Conservation (phyloP, 73 alveolate species). For the Tetrahymena borealis region DNA sequence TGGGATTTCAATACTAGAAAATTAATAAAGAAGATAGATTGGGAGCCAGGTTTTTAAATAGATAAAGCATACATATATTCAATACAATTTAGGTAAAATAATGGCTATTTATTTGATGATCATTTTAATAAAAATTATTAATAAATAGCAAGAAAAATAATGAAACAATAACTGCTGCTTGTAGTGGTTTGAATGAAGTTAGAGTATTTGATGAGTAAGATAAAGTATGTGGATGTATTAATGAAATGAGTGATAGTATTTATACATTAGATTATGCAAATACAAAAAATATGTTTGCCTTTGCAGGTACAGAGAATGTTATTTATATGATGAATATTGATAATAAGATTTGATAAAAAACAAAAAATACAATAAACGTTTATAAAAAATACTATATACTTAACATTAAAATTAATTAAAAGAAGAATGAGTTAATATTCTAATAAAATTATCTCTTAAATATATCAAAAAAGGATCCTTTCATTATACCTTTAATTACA, state of each 20-base stretch:
- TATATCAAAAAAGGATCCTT: no score
- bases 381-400: no score
- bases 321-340: constrained; percentile 4
- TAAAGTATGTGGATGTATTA: constrained; percentile 8
- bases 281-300: constrained; percentile 59
- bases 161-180: constrained; percentile 30
- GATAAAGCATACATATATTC: constrained; percentile 4
- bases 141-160: constrained; percentile 19
- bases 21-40: constrained; percentile 46
- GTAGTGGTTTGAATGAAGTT: constrained; percentile 47
- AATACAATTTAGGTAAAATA: neutral
- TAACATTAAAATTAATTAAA: no score
- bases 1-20: constrained; percentile 58
- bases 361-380: no score
- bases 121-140: neutral
- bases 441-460: no score
- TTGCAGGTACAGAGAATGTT: constrained; percentile 79
- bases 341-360: neutral
- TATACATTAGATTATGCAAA: constrained; percentile 63
- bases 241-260: constrained; percentile 26
- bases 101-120: neutral
- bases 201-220: constrained; percentile 23
- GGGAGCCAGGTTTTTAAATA: constrained; percentile 43
- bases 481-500: no score
- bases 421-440: no score